Evolutionary conservation across 1,284 basidiomycete genomes (phyloP), one percentile per base, ranked within the genome.

Genomic region (Meira nashicola): DNA sequence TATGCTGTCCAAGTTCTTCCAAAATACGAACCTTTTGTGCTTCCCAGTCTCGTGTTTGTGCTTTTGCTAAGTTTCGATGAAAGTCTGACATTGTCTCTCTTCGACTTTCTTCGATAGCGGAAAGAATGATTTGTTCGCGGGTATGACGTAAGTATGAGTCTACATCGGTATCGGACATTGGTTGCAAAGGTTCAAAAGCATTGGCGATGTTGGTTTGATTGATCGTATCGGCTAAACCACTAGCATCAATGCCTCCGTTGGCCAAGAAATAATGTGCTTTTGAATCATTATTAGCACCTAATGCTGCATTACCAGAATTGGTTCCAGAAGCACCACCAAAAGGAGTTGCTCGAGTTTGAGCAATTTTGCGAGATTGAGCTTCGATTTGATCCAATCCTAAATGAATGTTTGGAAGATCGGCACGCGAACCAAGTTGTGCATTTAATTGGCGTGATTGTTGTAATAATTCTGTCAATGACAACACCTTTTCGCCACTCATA

Each of bases 341-440:
- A 33, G 25, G 25, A n/a, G 46, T 47, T 15, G 57, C n/a, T 44
- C 53, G 37, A 37, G 66, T 67, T 55, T 77, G 77, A 37, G 50
- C 50, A 5, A 53, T 17, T 57, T 70, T 74, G 55, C 77, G 63
- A 57, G 67, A 69, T 79, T 93, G 90, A 0, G 87, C 87, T 77
- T 95, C 90, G 66, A 95, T 89, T 80, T 95, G 90, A 79, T 93
- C 90, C 41, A 95, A 83, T 2, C 89, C 89, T 51, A 94, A 86
- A 64, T 90, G 86, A 39, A 95, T 87, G 2, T 87, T 84, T 8
- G 92, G 92, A 1, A 95, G 80, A 66, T 92, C 89, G 4, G 87
- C 70, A n/a, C 70, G 68, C 10, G 43, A 46, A n/a, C 70, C 70
- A 15, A 72, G 70, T 37, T 76, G 73, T 56, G 74, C 71, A 44